Evolutionary conservation across 2,329 filamentous ascomycete genomes (phyloP).

Genomic region (Fusarium fujikuroi): DNA sequence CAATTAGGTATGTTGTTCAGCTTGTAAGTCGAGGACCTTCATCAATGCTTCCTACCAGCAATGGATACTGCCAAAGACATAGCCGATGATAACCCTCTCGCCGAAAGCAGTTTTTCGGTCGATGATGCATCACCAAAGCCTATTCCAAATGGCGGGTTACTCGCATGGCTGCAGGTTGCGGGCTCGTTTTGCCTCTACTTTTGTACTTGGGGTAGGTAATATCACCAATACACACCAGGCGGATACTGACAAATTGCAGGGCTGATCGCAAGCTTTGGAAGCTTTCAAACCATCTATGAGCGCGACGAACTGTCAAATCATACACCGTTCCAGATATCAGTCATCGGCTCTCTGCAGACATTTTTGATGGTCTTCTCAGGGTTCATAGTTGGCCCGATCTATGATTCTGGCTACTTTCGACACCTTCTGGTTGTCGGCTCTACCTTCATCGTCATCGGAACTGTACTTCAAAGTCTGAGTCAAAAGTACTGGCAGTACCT

Average conservation of each 20-base stretch:
- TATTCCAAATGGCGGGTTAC: constrained; percentile 25
- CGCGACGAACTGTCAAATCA: not conserved
- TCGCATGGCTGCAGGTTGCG: constrained; percentile 39
- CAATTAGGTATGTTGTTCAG: not conserved
- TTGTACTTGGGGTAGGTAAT: constrained; percentile 36
- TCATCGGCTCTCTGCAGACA: constrained; percentile 36
- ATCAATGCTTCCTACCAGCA: not conserved
- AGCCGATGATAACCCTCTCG: not conserved
- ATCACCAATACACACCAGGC: fast-evolving
- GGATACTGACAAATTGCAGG: not conserved
- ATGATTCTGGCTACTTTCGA: constrained; percentile 36
- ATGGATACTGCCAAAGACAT: not conserved
- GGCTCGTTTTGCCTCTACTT: constrained; percentile 42
- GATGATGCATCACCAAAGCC: not conserved
- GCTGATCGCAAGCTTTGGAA: constrained; percentile 38
- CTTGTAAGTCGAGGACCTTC: not conserved
- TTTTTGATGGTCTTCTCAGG: constrained; percentile 42
- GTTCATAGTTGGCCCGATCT: constrained; percentile 35
- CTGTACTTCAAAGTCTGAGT: constrained; percentile 33
- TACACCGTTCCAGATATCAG: constrained; percentile 35
- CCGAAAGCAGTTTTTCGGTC: not conserved
- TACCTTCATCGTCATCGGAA: constrained; percentile 30
- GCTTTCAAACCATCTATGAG: constrained; percentile 44
- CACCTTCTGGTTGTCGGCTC: constrained; percentile 30
- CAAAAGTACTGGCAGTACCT: constrained; percentile 81